Percentiles rank a stretch among this genome's conserved stretches.
phyloP scores from a whole-genome alignment of 805 yeast genomes.

The Nakazawaea ernobii region DNA sequence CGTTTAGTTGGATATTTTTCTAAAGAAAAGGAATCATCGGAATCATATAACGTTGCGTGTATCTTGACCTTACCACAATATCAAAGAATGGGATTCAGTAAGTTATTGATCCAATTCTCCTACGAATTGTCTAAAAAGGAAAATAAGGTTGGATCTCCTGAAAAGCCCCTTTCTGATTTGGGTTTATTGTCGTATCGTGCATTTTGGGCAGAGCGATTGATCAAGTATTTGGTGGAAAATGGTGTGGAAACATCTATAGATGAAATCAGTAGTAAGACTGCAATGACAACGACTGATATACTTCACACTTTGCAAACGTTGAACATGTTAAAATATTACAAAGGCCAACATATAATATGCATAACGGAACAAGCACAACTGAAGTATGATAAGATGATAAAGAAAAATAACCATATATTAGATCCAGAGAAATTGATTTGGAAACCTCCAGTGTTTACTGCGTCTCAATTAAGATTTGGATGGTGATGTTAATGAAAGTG shows the following conservation, averaged over 20 bases:
- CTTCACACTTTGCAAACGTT: conserved; percentile 88
- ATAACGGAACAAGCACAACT: conserved; percentile 77
- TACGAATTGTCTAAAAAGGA: conserved; percentile 87
- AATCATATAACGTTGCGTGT: conserved; percentile 94
- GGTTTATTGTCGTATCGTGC: conserved; percentile 93
- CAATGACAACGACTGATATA: conserved; percentile 96
- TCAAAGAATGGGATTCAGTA: conserved; percentile 93
- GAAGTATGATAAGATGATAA: conserved; percentile 60
- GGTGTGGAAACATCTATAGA: conserved; percentile 65
- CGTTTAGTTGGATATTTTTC: conserved; percentile 96
- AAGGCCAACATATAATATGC: conserved; percentile 90
- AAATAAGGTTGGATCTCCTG: conserved; percentile 92
- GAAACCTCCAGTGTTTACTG: conserved; percentile 96
- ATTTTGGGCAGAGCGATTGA: conserved; percentile 90
- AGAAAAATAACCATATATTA: conserved; percentile 67
- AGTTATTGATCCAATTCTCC: conserved; percentile 85
- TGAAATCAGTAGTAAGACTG: conserved; percentile 76
- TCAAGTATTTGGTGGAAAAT: conserved; percentile 63
- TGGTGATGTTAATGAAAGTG: no score
- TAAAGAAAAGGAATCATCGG: conserved; percentile 94
- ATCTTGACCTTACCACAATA: conserved; percentile 93
- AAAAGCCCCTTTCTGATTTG: conserved; percentile 91
- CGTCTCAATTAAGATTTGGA: conserved; percentile 92
- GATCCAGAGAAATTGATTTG: conserved; percentile 71
- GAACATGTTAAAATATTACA: conserved; percentile 84